Percentiles rank a stretch among this genome's conserved stretches.
phyloP scores from a whole-genome alignment of 306 rosid species.

The Citrullus colocynthis region DNA sequence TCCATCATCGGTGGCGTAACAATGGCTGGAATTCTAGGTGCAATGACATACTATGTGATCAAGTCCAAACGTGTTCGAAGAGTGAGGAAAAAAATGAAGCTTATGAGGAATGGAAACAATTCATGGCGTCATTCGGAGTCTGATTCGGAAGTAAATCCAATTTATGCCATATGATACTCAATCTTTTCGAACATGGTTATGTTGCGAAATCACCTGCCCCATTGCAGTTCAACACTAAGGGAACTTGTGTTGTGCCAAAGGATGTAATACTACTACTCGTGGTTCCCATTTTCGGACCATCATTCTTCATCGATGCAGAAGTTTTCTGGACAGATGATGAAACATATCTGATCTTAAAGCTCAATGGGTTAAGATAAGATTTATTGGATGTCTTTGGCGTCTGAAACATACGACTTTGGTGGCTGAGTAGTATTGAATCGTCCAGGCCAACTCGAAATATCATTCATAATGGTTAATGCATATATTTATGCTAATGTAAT shows the following conservation, averaged over 20 bases:
- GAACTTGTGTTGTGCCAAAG: not conserved
- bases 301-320: not conserved
- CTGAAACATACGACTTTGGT: not conserved
- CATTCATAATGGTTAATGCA: not conserved
- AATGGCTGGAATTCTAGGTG: constrained; percentile 54
- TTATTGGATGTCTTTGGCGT: not conserved
- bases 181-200: not conserved
- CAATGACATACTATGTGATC: constrained; percentile 75
- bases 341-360: not conserved
- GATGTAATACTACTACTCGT: not conserved
- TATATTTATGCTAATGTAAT: constrained; percentile 3
- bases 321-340: not conserved
- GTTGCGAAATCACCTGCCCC: not conserved
- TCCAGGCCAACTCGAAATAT: constrained; percentile 4
- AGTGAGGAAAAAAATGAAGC: constrained; percentile 46
- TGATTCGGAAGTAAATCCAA: constrained; percentile 53
- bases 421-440: not conserved
- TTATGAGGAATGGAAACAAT: constrained; percentile 8
- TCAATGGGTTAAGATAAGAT: not conserved
- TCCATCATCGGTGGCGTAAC: constrained; percentile 40
- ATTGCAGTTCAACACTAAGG: not conserved
- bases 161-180: constrained; percentile 28
- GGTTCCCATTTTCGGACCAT: not conserved
- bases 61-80: constrained; percentile 44
- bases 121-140: constrained; percentile 30